Percentiles rank a stretch among this genome's conserved stretches.
phyloP scores from a whole-genome alignment of 768 basidiomycete genomes.

The Suillus ampliporus region DNA sequence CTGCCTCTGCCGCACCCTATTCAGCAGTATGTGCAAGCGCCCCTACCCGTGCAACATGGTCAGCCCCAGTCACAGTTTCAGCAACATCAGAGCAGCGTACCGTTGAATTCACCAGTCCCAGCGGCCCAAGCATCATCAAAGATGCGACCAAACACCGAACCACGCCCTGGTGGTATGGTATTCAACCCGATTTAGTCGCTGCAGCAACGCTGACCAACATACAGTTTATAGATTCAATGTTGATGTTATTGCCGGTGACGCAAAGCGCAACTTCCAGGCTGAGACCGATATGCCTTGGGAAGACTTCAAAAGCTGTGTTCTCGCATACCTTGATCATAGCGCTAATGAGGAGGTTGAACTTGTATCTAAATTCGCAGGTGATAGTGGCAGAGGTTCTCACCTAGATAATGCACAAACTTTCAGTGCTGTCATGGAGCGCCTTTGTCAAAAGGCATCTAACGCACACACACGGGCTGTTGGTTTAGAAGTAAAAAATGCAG shows the following conservation, averaged over 20 bases:
- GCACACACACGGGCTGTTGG: too few species aligned
- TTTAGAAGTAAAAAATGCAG: too few species aligned
- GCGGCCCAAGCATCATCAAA: neutral
- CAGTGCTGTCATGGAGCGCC: too few species aligned
- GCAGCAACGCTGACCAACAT: too few species aligned
- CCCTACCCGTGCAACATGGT: neutral
- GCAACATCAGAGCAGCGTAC: too few species aligned
- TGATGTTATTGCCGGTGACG: neutral
- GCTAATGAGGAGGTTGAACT: neutral
- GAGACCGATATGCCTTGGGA: neutral
- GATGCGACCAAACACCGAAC: neutral
- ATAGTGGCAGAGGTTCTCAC: neutral
- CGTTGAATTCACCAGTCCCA: neutral
- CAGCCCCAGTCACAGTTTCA: too few species aligned
- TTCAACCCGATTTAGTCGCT: too few species aligned
- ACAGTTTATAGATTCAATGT: too few species aligned
- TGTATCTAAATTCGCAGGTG: neutral
- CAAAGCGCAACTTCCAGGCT: neutral
- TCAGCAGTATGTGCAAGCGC: too few species aligned
- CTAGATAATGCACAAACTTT: too few species aligned
- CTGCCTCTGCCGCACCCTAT: too few species aligned
- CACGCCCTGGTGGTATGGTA: neutral
- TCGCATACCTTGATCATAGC: neutral
- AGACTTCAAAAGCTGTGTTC: neutral
- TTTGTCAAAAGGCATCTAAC: too few species aligned